Percentiles rank a stretch among this genome's conserved stretches.
phyloP scores from a whole-genome alignment of 257 asterid genomes.

The Ocimum tenuiflorum region DNA sequence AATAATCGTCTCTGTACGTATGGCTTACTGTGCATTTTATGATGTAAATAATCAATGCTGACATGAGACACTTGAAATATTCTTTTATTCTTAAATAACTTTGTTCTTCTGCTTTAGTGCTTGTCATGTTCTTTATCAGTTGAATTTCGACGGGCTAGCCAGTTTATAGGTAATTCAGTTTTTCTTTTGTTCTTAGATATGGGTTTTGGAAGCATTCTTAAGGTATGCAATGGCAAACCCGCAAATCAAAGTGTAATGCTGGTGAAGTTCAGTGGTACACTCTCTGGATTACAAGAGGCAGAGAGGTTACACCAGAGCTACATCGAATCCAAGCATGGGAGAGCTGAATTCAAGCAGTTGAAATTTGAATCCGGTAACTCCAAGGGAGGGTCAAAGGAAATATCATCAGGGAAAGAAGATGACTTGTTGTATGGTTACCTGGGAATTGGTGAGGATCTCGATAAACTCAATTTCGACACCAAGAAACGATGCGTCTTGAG shows the following conservation, averaged over 20 bases:
- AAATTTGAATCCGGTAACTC: conserved; percentile 17
- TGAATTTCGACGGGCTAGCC: background rate
- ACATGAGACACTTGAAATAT: background rate
- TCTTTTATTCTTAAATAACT: no score
- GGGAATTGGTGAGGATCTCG: conserved; percentile 62
- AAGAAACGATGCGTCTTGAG: conserved; percentile 48
- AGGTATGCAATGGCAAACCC: conserved; percentile 54
- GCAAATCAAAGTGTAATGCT: conserved; percentile 54
- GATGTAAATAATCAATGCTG: background rate
- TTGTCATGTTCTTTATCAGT: background rate
- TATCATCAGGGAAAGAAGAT: conserved; percentile 21
- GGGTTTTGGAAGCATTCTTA: conserved; percentile 51
- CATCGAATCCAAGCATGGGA: conserved; percentile 38
- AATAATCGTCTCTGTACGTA: background rate
- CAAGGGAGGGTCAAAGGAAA: conserved; percentile 8
- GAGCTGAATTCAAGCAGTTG: conserved; percentile 31
- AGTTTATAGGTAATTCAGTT: background rate
- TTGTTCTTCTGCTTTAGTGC: no score
- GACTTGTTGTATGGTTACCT: conserved; percentile 45
- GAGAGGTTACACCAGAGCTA: conserved; percentile 41
- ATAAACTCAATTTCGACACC: conserved; percentile 53
- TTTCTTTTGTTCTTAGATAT: conserved; percentile 29
- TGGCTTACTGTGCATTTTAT: background rate
- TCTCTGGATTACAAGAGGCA: conserved; percentile 65
- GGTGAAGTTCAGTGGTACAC: conserved; percentile 56